Evolutionary conservation across 169 alveolate species (phyloP), one percentile per base, ranked within the genome.

Genomic region (Plasmodium chabaudi): DNA sequence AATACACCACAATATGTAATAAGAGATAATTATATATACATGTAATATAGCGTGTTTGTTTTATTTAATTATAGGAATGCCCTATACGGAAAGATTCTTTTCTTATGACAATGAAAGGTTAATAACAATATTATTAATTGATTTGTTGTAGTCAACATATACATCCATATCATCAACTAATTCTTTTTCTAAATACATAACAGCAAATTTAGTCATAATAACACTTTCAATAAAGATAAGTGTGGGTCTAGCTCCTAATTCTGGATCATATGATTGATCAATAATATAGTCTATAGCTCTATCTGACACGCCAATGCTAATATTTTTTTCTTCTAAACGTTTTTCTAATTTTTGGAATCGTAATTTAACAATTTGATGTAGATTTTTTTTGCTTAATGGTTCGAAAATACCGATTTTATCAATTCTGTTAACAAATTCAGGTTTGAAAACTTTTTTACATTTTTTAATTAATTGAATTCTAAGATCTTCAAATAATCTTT

Each of bases 401-500:
- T 87, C 88, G 53, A 92, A 93, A 9, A 86, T 84, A 27, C 92
- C 88, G 23, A 94, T 92, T 70, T 93, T 94, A 60, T 94, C 97
- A 15, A 94, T 84, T 59, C 97, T 91, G 88, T 94, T 94, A 60
- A 94, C 92, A 72, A 94, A 74, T 75, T 94, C 97, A 12, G 96
- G 96, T 21, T 90, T 72, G 77, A 93, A 93, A 23, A 86, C 73
- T 53, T 57, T 53, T 64, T 61, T 87, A 23, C 92, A 87, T 60
- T 75, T 87, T 65, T 89, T 88, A 39, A 72, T 79, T 60, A 87
- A 84, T 68, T 69, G 79, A 2, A 59, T 57, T 84, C 91, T 68
- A 15, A 84, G 25, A 39, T 84, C 91, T 4, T 84, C 87, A 15
- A 84, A 46, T 2, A 70, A 67, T 49, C 73, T 44, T 57, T 84